These are phyloP conservation scores for Coemansia sp. DNA, from an alignment of 192 early-diverging fungal species.

Conservation along the genomic window DNA sequence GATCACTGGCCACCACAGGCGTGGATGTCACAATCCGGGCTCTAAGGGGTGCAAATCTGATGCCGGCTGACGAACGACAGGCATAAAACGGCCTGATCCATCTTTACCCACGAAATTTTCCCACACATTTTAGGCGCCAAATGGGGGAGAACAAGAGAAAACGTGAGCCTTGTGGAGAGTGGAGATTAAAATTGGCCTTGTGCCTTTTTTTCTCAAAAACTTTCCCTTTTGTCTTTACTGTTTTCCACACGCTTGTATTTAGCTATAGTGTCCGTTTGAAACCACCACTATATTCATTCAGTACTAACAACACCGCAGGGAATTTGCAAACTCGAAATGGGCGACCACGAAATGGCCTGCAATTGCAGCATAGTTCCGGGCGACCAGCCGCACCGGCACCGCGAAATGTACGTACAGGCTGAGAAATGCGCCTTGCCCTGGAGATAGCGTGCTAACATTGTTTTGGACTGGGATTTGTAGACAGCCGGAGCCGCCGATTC, in stretches of 20 bases:
- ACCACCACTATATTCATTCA: too few relatives aligned
- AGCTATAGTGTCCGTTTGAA: not conserved
- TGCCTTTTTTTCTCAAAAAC: too few relatives aligned
- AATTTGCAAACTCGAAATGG: slow-evolving; percentile 10
- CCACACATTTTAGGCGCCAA: not conserved
- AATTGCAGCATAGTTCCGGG: slow-evolving; percentile 46
- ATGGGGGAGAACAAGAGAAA: not conserved
- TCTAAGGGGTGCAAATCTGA: not conserved
- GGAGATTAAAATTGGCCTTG: too few relatives aligned
- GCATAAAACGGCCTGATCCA: not conserved
- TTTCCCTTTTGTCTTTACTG: not conserved
- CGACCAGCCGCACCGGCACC: slow-evolving; percentile 43
- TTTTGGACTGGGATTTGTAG: slow-evolving; percentile 17
- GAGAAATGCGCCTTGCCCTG: not conserved
- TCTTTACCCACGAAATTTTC: not conserved
- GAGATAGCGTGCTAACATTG: not conserved
- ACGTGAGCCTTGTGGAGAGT: too few relatives aligned
- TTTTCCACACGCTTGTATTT: not conserved
- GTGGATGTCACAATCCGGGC: slow-evolving; percentile 14
- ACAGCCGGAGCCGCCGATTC: slow-evolving; percentile 72
- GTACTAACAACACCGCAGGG: too few relatives aligned
- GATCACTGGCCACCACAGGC: not conserved
- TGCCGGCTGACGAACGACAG: slow-evolving; percentile 1
- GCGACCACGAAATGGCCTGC: slow-evolving; percentile 49
- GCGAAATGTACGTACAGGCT: slow-evolving; percentile 38